A percentile compares a stretch with the other conserved stretches of the same genome.
phyloP scores from a whole-genome alignment of 2,329 filamentous ascomycete genomes.

The Fusarium subglutinans region DNA sequence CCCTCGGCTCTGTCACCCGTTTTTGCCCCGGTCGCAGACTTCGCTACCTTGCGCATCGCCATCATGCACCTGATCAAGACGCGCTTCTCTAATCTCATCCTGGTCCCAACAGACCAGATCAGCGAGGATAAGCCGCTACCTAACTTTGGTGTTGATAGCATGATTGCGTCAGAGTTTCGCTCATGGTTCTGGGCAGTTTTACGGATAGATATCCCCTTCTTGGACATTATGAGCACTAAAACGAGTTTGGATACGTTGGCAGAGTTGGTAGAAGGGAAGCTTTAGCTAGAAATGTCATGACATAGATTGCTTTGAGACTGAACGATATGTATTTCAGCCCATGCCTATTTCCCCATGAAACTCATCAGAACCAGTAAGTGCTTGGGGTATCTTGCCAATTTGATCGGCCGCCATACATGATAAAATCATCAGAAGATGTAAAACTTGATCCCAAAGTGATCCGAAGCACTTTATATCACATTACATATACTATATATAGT shows the following conservation, averaged over 20 bases:
- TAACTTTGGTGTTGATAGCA: not conserved
- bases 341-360: fast-evolving
- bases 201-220: not conserved
- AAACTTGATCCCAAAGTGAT: not conserved
- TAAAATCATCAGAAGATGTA: not conserved
- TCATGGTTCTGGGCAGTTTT: not conserved
- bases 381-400: not conserved
- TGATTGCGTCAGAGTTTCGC: not conserved
- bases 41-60: not conserved
- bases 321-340: not conserved
- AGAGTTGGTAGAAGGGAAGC: not conserved
- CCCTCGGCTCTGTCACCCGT: not conserved
- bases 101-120: not conserved
- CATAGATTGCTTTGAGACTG: not conserved
- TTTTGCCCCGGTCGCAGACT: not conserved
- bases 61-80: not conserved
- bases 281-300: fast-evolving
- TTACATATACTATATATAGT: not conserved
- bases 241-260: not conserved
- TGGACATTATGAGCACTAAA: not conserved
- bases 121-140: not conserved
- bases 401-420: not conserved
- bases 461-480: not conserved
- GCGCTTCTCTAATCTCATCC: not conserved
- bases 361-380: fast-evolving